Evolutionary conservation across 140 eudicot species (phyloP), one percentile per base, ranked within the genome.

Genomic region (Cichorium intybus): DNA sequence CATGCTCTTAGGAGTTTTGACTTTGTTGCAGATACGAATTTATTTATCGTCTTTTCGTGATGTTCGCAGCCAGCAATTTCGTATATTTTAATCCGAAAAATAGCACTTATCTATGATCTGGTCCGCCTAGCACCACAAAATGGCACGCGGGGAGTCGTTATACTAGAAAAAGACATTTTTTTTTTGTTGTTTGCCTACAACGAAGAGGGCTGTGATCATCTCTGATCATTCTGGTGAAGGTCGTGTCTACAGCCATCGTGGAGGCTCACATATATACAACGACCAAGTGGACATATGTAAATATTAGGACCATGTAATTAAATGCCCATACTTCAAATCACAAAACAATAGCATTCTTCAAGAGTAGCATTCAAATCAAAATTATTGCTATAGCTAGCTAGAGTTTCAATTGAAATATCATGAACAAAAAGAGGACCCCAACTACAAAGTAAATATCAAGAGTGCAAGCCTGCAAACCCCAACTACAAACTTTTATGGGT

Each of bases 1-100:
- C 79, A 66, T 66, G 79, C 79, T 16, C 10, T 52, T 39, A 66
- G 48, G 12, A 20, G 22, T 11, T 57, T 57, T 49, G 74, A 66
- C 74, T 74, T 74, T 66, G 3, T 22, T 56, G 62, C 7, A 69
- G 14, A 56, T 27, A 24, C 23, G 28, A 56, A 18, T 27, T 69
- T 31, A 10, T 57, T 27, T 56, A 56, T 56, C 56, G 27, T 68
- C 47, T 56, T 22, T 55, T 68, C 41, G 22, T 34, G 51, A 52
- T 54, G 37, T 68, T 41, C 23, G 27, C 26, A 8, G 27, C 17
- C 72, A 53, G 27, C 72, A 52, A 52, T 16, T 39, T 51, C 14
- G 71, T 51, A 34, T 34, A 10, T 14, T 65, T 21, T 45, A 24
- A 43, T 4, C 22, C 7, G 7, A 15, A 24, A 35, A n/a, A 15